Conservation (phyloP, 164 flowering plant species). For the Magnolia officinalis region DNA sequence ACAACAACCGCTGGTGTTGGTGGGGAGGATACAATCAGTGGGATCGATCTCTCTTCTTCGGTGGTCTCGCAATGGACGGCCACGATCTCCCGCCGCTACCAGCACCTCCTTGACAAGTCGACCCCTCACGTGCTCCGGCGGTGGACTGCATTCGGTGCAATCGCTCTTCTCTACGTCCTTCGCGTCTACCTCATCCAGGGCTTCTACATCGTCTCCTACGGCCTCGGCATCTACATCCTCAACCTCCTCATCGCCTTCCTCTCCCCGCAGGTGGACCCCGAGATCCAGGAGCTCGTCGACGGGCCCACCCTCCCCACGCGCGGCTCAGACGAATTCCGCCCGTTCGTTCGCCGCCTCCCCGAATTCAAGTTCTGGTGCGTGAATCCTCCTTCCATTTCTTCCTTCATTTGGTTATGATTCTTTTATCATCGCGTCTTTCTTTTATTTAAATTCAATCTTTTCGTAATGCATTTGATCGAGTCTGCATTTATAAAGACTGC, state of each 20-base stretch:
- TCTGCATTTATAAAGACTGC: too few relatives aligned
- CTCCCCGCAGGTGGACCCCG: constrained; percentile 60
- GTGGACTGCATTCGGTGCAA: constrained; percentile 35
- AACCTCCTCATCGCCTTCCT: constrained; percentile 50
- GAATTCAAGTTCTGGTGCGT: constrained; percentile 55
- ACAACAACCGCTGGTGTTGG: background rate
- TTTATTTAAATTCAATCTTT: too few relatives aligned
- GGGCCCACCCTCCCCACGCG: constrained; percentile 46
- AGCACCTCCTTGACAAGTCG: constrained; percentile 49
- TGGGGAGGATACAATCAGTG: background rate
- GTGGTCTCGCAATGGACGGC: constrained; percentile 16
- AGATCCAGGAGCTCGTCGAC: constrained; percentile 30
- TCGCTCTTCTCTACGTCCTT: constrained; percentile 33
- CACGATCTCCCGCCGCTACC: constrained; percentile 35
- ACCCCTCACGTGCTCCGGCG: constrained; percentile 43
- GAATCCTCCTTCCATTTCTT: too few relatives aligned
- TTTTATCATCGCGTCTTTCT: too few relatives aligned
- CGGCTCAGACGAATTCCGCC: constrained; percentile 49
- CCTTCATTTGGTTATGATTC: too few relatives aligned
- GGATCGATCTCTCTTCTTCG: background rate
- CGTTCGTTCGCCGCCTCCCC: constrained; percentile 56
- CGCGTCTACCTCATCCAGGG: constrained; percentile 51
- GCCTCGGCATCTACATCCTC: constrained; percentile 50
- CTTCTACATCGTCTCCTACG: constrained; percentile 48
- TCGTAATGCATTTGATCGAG: too few relatives aligned